phyloP scores from a whole-genome alignment of 805 yeast genomes.

The Candida maesae region DNA sequence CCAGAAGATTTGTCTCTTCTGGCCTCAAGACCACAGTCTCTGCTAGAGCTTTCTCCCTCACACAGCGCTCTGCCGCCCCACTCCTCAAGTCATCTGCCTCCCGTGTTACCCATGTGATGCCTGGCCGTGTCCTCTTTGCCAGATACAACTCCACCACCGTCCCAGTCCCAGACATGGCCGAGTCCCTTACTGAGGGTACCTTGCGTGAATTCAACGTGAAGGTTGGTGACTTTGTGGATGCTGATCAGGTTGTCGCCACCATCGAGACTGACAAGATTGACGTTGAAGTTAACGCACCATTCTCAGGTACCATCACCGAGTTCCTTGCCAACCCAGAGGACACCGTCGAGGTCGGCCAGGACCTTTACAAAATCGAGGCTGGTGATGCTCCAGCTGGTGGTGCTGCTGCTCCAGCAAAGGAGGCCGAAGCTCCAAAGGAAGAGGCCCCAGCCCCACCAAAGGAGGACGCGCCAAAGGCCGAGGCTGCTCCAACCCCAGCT shows the following conservation, averaged over 20 bases:
- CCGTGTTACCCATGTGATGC: conserved; percentile 2
- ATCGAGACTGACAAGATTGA: conserved; percentile 98
- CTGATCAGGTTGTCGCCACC: conserved; percentile 90
- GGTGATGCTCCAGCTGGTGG: conserved; percentile 63
- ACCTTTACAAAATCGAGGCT: conserved; percentile 79
- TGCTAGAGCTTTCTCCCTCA: conserved; percentile 9
- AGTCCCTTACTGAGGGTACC: conserved; percentile 96
- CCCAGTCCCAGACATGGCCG: conserved; percentile 98
- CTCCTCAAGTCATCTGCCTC: conserved; percentile 1
- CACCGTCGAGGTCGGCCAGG: conserved; percentile 95
- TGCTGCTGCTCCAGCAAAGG: conserved; percentile 30
- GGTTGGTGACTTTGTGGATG: conserved; percentile 84
- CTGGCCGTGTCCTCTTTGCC: conserved; percentile 6
- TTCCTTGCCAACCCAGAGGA: conserved; percentile 80
- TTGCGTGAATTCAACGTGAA: conserved; percentile 62
- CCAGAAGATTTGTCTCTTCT: conserved; percentile 9
- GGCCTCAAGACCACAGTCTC: conserved; percentile 6
- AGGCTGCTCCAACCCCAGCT: conserved; percentile 1
- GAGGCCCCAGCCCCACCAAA: conserved; percentile 10
- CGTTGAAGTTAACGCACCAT: conserved; percentile 93
- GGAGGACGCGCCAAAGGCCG: background rate
- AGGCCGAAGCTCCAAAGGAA: conserved; percentile 3
- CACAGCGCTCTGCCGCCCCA: conserved; percentile 1
- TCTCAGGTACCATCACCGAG: conserved; percentile 85
- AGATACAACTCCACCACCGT: conserved; percentile 48